Evolutionary conservation across 352 stramenopile genomes (phyloP), one percentile per base, ranked within the genome.

Genomic region (Phytophthora pini): DNA sequence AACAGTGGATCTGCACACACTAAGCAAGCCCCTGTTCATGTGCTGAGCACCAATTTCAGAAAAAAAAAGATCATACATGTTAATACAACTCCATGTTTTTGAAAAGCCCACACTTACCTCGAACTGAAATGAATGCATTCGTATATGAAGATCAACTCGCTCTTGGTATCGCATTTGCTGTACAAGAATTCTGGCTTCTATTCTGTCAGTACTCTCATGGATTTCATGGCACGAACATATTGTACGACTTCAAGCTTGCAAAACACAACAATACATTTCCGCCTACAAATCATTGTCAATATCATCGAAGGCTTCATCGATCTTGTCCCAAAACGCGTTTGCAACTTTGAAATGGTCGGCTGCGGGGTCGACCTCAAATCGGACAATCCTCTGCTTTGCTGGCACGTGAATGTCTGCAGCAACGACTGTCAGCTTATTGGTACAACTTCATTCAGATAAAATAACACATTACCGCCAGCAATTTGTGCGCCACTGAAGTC

Each of bases 241-340:
- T 26, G 24, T 26, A 26, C 24, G 24, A 26, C 24, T 26, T 26
- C 24, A 26, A 26, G 24, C 24, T 26, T 26, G 24, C 24, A 26
- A 26, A 26, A 26, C 31, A 13, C 31, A 54, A 40, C 13, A 41
- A 49, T 48, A 58, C 26, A 5, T 6, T 2, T 43, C 7, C 27
- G 20, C 34, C 48, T 83, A 90, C 38, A 84, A 59, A 11, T 81
- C 76, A 40, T 45, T 71, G 61, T 89, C 76, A 15, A 82, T 72
- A 46, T 84, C 79, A 41, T 84, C 80, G 47, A 91, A 93, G 0
- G 78, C 79, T 17, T 80, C 70, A 45, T 93, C 82, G 54, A 93
- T 90, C 56, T 75, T 74, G 59, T 88, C 75, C 84, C 84, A 93
- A 2, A 93, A 64, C 41, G 72, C 57, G 20, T 92, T 93, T 7